Evolutionary conservation across 2,329 filamentous ascomycete genomes (phyloP).

Genomic region (Aspergillus ruber): DNA sequence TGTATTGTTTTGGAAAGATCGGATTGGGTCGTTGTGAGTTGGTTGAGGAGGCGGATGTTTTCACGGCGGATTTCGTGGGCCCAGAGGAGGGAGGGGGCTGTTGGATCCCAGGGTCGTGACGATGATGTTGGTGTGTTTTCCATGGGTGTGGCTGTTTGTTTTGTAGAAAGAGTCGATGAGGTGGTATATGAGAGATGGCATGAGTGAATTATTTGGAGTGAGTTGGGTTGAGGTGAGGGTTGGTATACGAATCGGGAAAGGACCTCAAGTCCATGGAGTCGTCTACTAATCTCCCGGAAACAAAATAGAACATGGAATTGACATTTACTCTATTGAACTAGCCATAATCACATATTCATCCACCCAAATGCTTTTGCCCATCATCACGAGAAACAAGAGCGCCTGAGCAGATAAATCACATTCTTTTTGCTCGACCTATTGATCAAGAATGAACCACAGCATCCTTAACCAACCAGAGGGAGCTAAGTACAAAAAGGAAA

Average conservation of each 20-base stretch:
- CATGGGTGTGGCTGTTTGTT: not conserved
- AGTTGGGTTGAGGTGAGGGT: not conserved
- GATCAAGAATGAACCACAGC: slow-evolving; percentile 28
- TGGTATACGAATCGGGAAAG: not conserved
- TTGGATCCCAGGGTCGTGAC: slow-evolving; percentile 4
- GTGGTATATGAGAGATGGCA: not conserved
- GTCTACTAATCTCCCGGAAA: not conserved
- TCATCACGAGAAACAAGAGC: not conserved
- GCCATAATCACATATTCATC: slow-evolving; percentile 25
- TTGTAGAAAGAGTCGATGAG: not conserved
- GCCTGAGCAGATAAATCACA: slow-evolving; percentile 28
- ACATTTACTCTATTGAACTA: slow-evolving; percentile 28
- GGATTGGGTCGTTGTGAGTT: slow-evolving; percentile 17
- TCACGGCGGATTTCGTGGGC: slow-evolving; percentile 34
- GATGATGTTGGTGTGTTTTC: not conserved
- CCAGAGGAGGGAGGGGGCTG: slow-evolving; percentile 28
- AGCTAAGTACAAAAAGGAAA: slow-evolving; percentile 29
- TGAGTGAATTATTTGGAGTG: not conserved
- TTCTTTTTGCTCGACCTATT: slow-evolving; percentile 30
- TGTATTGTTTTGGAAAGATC: slow-evolving; percentile 5
- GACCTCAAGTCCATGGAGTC: not conserved
- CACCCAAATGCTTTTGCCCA: slow-evolving; percentile 15
- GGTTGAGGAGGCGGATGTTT: slow-evolving; percentile 24
- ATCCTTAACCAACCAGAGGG: slow-evolving; percentile 34
- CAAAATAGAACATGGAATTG: slow-evolving; percentile 17